These are phyloP conservation scores for Protomyces pachydermus DNA, from an alignment of 1,139 yeast species.

Conservation along the genomic window DNA sequence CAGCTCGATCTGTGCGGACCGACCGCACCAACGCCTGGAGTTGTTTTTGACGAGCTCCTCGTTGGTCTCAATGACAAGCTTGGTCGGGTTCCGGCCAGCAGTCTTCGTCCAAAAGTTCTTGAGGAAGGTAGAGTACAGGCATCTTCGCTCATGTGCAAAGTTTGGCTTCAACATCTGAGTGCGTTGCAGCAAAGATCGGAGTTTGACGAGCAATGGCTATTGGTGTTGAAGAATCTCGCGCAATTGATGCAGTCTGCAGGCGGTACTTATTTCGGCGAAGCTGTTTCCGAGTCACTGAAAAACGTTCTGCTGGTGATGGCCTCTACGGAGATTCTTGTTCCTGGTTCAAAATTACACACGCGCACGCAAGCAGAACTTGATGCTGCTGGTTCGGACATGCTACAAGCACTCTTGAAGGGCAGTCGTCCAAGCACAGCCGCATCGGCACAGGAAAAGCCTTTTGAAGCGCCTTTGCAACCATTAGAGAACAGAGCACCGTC, in stretches of 20 bases:
- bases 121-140: constrained; percentile 51
- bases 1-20: background rate
- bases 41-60: constrained; percentile 5
- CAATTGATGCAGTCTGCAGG: constrained; percentile 43
- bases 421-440: background rate
- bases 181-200: constrained; percentile 43
- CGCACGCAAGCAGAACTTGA: background rate
- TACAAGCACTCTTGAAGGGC: background rate
- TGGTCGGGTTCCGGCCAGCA: background rate
- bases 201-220: constrained; percentile 43
- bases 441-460: too few relatives aligned
- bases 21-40: background rate
- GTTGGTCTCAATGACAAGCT: constrained; percentile 7
- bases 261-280: constrained; percentile 41
- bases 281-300: constrained; percentile 59
- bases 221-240: constrained; percentile 49
- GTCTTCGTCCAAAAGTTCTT: background rate
- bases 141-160: constrained; percentile 62
- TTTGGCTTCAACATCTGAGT: constrained; percentile 58
- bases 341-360: background rate
- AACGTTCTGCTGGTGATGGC: constrained; percentile 49
- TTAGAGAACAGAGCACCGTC: too few relatives aligned
- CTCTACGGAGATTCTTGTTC: constrained; percentile 30
- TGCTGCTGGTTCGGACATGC: background rate
- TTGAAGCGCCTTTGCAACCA: too few relatives aligned